Percentiles rank a stretch among this genome's conserved stretches.
Evolutionary conservation across 495 filamentous ascomycete species (phyloP).

Genomic region (Hypoxylon trugodes): DNA sequence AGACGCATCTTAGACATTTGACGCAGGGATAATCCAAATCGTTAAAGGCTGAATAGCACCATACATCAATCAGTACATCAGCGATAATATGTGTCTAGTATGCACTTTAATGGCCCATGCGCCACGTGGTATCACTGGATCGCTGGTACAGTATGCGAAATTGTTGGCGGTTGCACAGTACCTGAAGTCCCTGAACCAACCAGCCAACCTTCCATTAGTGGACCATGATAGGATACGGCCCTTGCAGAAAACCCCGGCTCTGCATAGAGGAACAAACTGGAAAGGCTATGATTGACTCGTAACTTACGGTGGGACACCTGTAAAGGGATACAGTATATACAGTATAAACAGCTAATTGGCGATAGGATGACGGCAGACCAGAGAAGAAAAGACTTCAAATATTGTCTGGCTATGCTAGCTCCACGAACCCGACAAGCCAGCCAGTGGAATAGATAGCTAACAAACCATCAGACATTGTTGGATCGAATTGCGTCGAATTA

Average conservation of each 20-base stretch:
- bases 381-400: constrained; percentile 22
- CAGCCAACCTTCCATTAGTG: constrained; percentile 19
- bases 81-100: neutral
- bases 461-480: constrained; percentile 18
- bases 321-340: constrained; percentile 36
- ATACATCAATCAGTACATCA: too few relatives aligned
- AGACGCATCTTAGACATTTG: too few relatives aligned
- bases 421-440: constrained; percentile 20
- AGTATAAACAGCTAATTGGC: constrained; percentile 35
- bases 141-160: constrained; percentile 27
- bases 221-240: constrained; percentile 22
- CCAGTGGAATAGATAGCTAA: constrained; percentile 17
- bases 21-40: neutral
- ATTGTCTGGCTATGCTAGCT: constrained; percentile 29
- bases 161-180: constrained; percentile 9
- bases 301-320: constrained; percentile 21
- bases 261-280: constrained; percentile 28
- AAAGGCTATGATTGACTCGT: constrained; percentile 32
- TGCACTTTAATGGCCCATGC: constrained; percentile 14
- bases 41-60: constrained; percentile 8
- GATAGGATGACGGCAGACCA: constrained; percentile 27
- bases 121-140: constrained; percentile 33
- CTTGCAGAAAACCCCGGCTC: constrained; percentile 38
- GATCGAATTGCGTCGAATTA: constrained; percentile 21
- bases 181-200: constrained; percentile 24